A percentile compares a stretch with the other conserved stretches of the same genome.
Evolutionary conservation across 2,329 filamentous ascomycete species (phyloP).

Genomic region (Diaporthe destruens): DNA sequence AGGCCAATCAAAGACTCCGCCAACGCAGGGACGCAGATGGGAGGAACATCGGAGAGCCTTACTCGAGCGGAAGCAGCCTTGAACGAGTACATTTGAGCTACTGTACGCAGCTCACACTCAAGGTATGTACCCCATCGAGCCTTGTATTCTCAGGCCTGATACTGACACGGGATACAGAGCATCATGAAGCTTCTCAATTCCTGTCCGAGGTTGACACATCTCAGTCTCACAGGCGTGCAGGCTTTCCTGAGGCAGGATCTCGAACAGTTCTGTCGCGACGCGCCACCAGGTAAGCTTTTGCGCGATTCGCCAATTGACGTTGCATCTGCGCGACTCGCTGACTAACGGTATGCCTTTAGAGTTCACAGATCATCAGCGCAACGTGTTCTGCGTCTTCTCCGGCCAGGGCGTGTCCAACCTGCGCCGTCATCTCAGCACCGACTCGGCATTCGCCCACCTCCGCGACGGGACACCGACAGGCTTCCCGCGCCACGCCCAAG

Average conservation of each 20-base stretch:
- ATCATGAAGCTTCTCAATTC: constrained; percentile 91
- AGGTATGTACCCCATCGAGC: constrained; percentile 66
- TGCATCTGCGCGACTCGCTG: constrained; percentile 1
- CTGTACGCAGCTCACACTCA: constrained; percentile 85
- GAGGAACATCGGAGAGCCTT: constrained; percentile 63
- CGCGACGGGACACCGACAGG: constrained; percentile 50
- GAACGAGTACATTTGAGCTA: constrained; percentile 98
- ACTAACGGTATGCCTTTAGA: constrained; percentile 62
- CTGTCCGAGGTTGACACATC: constrained; percentile 91
- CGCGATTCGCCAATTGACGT: constrained; percentile 7
- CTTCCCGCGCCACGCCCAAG: constrained; percentile 38
- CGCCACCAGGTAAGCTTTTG: constrained; percentile 73
- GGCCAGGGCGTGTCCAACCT: constrained; percentile 84
- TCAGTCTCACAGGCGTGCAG: constrained; percentile 93
- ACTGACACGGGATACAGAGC: constrained; percentile 70
- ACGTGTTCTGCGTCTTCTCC: constrained; percentile 98
- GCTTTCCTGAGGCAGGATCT: constrained; percentile 90
- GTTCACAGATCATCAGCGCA: constrained; percentile 94
- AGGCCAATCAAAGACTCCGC: constrained; percentile 69
- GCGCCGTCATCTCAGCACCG: constrained; percentile 79
- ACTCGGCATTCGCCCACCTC: constrained; percentile 60
- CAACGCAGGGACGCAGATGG: constrained; percentile 63
- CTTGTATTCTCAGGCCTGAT: background rate
- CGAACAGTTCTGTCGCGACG: constrained; percentile 85
- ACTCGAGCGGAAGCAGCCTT: constrained; percentile 73